Base-by-base conservation (phyloP, 345 rosid genomes). In the Populus nigra region DNA sequence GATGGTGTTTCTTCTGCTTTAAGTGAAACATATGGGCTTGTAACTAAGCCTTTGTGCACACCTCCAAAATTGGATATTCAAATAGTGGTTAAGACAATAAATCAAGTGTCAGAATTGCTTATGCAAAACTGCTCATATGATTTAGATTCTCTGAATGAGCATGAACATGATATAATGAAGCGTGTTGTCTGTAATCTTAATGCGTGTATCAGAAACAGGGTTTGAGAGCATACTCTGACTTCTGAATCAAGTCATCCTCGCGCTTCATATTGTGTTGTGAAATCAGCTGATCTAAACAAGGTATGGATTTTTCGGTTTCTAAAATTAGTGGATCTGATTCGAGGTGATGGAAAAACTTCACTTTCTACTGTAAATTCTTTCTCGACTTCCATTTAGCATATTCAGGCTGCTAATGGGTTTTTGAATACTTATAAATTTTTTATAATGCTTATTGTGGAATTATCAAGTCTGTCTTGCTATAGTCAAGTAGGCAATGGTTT, bases 91-190 rank as follows among this genome's bases (percentile, higher is more conserved):
- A 82, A 76, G 33, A 78, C 85, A 16, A 83, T 90, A 75, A 85
- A 83, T 69, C 83, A 77, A 63, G 67, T 90, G 39, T 90, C 91
- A 20, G 84, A 85, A 86, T 83, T 88, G 75, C 92, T 91, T 72
- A 67, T 80, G 59, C 82, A 78, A 76, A 88, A 85, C 71, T 80
- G 71, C 87, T 76, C 84, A 77, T 82, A 78, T 23, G 78, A 74
- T 73, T 41, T 62, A 70, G 84, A 79, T 78, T 81, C 84, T 73
- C 22, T 69, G 66, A 73, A 80, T 80, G 83, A 79, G 83, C 84
- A 83, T 72, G 89, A 83, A 69, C 75, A 76, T 85, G 88, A 72
- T 76, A 86, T 79, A 71, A 57, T 90, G 76, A 84, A 77, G 80
- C 81, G 72, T 75, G 84, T 87, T 75, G 82, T 90, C 55, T 69